Conservation (phyloP, 2,329 filamentous ascomycete genomes). For the Botrytis tulipae region DNA sequence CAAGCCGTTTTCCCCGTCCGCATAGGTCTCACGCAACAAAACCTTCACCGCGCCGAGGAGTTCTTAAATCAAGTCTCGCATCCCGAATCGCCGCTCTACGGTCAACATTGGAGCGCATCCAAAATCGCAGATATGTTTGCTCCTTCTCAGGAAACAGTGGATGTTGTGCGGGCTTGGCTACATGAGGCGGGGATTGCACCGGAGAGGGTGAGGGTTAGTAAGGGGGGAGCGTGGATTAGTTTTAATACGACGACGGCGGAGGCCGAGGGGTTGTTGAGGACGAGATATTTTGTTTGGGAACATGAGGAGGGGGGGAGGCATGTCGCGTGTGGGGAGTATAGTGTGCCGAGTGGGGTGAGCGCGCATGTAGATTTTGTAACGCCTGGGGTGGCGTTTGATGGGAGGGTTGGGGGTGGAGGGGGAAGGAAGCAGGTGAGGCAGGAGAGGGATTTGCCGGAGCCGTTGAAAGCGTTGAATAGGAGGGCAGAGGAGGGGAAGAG, state of each 20-base stretch:
- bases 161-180: not conserved
- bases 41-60: not conserved
- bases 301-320: not conserved
- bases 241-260: not conserved
- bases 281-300: not conserved
- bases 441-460: not conserved
- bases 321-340: not conserved
- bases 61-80: not conserved
- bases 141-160: not conserved
- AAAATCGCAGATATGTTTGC: not conserved
- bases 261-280: not conserved
- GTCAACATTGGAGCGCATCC: not conserved
- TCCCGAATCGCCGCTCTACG: not conserved
- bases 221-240: not conserved
- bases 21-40: not conserved
- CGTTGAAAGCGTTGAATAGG: not conserved
- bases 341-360: not conserved
- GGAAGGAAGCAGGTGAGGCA: not conserved
- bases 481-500: not conserved
- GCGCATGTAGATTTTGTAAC: not conserved
- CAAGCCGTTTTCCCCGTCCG: not conserved
- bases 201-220: not conserved
- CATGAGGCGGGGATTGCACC: not conserved
- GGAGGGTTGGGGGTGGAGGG: not conserved
- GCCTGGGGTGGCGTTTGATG: not conserved